phyloP scores from a whole-genome alignment of 345 rosid species.

The Pugionium cornutum region DNA sequence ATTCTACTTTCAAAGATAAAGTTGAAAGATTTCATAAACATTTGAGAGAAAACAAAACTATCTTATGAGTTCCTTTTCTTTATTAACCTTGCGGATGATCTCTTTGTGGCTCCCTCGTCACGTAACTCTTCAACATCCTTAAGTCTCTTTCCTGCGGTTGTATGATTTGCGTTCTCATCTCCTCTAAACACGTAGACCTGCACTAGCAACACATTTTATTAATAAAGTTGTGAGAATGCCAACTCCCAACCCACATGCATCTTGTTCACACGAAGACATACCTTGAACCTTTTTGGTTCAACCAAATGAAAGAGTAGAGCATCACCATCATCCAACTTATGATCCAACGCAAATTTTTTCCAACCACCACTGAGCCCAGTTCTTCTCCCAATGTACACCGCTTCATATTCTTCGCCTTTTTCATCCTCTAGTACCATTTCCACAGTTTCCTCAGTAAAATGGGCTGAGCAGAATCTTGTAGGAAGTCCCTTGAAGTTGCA shows the following conservation, averaged over 20 bases:
- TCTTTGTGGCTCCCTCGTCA: slow-evolving; percentile 15
- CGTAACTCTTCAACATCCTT: slow-evolving; percentile 16
- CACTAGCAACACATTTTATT: not conserved
- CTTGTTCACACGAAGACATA: slow-evolving; percentile 21
- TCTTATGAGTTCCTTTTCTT: slow-evolving; percentile 19
- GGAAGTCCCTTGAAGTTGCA: slow-evolving; percentile 52
- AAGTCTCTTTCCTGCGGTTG: slow-evolving; percentile 5
- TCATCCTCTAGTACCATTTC: slow-evolving; percentile 52
- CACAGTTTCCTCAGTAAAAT: slow-evolving; percentile 51
- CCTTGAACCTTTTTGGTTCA: slow-evolving; percentile 54
- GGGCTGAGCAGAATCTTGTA: slow-evolving; percentile 46
- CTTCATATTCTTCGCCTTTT: slow-evolving; percentile 47
- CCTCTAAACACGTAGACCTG: slow-evolving; percentile 31
- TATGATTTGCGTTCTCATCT: slow-evolving; percentile 11
- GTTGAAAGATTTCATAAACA: too few relatives aligned
- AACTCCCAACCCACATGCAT: not conserved
- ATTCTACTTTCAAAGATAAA: too few relatives aligned
- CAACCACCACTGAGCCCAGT: slow-evolving; percentile 75
- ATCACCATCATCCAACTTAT: slow-evolving; percentile 67
- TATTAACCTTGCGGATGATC: slow-evolving; percentile 12
- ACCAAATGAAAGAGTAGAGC: slow-evolving; percentile 61
- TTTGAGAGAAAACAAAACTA: not conserved
- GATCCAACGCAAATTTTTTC: slow-evolving; percentile 70
- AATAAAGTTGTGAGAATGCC: not conserved
- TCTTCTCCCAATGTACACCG: slow-evolving; percentile 51